Base-by-base conservation (phyloP, 2,329 filamentous ascomycete genomes). In the Leptographium radiaticola region DNA sequence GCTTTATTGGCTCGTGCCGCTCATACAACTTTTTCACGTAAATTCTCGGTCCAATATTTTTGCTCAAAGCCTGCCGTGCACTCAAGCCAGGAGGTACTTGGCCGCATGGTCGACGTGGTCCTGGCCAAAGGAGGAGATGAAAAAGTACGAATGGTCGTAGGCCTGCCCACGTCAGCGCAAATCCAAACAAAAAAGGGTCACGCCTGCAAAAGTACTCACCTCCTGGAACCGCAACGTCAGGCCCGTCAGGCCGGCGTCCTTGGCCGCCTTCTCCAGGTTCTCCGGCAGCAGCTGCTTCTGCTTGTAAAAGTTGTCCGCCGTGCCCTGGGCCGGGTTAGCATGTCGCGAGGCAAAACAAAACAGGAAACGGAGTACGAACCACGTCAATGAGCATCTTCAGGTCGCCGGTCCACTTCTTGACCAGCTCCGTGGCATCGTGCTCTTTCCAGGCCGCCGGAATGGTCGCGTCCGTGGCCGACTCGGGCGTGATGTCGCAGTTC, bases 61-160 rank as follows among this genome's bases (percentile, higher is more conserved):
- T 5, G 18, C 36, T 31, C 13, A 45, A 10, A 45, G 43, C 6
- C 43, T 25, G 20, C 25, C 43, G 11, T 45, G 43, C 13, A 20
- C 18, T 51, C 38, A 61, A 8, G 51, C 54, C 18, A 56, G 43
- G 54, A 96, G 72, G 66, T 89, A 84, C 75, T 93, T 95, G 60
- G 90, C 91, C 56, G 89, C 89, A 71, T 94, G 89, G 63, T 88
- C 84, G 61, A 97, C 79, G 70, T 98, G 93, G 62, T 97, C 90
- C 64, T 87, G 84, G 45, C 85, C 80, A 67, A 98, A 98, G 16
- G 82, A 83, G 39, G 90, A 84, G 75, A 98, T 94, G 70, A 95
- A 96, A 71, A 83, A 98, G 73, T 98, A 98, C 58, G 89, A 95
- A 72, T 98, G 93, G 68, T 98, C 93, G 66, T 98, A 97, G 58